Percentiles rank a stretch among this genome's conserved stretches.
Evolutionary conservation across 257 asterid genomes (phyloP).

Genomic region (Lithospermum erythrorhizon): DNA sequence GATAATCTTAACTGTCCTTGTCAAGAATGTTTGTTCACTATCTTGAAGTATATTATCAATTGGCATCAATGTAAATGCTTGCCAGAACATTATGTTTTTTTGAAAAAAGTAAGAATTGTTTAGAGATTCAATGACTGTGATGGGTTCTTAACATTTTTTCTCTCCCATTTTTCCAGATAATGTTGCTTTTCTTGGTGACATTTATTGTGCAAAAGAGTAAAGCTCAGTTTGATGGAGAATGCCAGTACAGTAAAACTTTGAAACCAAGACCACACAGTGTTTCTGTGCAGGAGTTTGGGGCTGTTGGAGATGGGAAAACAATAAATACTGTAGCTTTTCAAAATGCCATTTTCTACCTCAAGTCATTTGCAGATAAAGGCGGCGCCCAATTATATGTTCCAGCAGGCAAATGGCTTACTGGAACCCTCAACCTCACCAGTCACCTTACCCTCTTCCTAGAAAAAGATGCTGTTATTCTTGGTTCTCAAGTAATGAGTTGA

Average conservation of each 20-base stretch:
- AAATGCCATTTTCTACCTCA: constrained; percentile 72
- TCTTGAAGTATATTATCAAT: not conserved
- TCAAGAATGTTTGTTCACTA: not conserved
- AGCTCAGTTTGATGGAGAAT: constrained; percentile 17
- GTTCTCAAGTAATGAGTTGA: constrained; percentile 42
- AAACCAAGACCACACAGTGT: constrained; percentile 28
- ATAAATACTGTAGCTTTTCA: constrained; percentile 63
- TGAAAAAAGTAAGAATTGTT: not conserved
- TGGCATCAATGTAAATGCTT: not conserved
- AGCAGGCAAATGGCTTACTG: constrained; percentile 64
- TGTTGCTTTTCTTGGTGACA: constrained; percentile 4
- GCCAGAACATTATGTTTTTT: not conserved
- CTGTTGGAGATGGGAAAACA: constrained; percentile 39
- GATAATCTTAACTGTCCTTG: not conserved
- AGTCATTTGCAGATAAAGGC: constrained; percentile 74
- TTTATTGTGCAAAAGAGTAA: constrained; percentile 3
- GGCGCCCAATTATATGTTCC: constrained; percentile 86
- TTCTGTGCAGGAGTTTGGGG: constrained; percentile 29
- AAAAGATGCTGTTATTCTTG: constrained; percentile 60
- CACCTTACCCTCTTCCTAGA: constrained; percentile 78
- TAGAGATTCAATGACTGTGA: not conserved
- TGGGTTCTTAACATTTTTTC: constrained; percentile 1
- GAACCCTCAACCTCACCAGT: constrained; percentile 72
- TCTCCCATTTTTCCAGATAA: not conserved
- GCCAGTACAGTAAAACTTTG: constrained; percentile 13